Base-by-base conservation (phyloP, 768 basidiomycete genomes). In the Dacryopinax spathularia region DNA sequence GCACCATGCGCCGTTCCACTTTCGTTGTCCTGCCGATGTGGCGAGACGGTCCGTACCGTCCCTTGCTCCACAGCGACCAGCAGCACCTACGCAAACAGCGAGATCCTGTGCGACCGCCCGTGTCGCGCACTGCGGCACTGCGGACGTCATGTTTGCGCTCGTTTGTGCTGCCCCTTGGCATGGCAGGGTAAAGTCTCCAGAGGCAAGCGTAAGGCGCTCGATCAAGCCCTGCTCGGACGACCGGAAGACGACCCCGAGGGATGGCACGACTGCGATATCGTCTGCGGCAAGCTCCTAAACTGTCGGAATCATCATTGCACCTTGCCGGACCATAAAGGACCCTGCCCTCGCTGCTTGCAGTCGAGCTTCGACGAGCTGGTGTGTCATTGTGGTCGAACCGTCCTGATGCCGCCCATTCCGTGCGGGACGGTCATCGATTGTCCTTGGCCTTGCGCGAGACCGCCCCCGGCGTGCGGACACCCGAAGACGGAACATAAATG, bases 341-440 rank as follows among this genome's bases (percentile, higher is more conserved):
- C 80, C 0, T 99, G 96, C 72, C 84, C 82, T 0, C 80, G 85
- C 22, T 99, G 96, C 74, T 76, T 95, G 60, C 81, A 85, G 72
- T 91, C 91, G 44, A 86, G 87, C 0, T 99, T 94, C 68, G 93
- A 97, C 39, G 96, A 99, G 83, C 75, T 93, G 62, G 73, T 87
- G 10, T 98, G 95, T 71, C 74, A 81, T 59, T 98, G 95, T 72
- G 88, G 88, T 0, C 80, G 84, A n/a, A 97, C 92, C 1, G 80
- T 90, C 16, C 75, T 93, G 22, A 87, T 92, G 34, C 94, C 94
- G 0, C 94, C 94, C 0, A 84, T 96, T 35, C 82, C 87, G 0
- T 98, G 95, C 68, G 91, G 90, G 16, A 93, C 88, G 25, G 35
- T 31, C 29, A 83, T 99, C 67, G 73, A 76, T 35, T 99, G 96